Conservation (phyloP, 371 early-diverging fungal species). For the Parasitella parasitica region DNA sequence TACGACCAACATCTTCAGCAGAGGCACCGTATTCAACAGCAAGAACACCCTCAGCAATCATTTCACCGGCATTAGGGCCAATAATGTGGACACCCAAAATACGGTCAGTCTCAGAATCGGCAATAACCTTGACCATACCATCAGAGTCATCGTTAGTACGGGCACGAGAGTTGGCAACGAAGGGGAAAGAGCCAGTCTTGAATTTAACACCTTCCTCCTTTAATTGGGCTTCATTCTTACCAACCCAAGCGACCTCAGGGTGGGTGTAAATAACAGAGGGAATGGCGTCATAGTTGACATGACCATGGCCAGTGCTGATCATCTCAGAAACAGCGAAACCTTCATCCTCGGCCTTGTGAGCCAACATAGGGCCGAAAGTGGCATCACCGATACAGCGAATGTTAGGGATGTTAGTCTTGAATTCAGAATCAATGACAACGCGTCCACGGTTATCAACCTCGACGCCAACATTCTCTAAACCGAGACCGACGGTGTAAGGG, state of each 20-base stretch:
- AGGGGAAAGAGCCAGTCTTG: constrained; percentile 91
- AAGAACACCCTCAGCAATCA: constrained; percentile 97
- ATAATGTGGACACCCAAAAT: constrained; percentile 97
- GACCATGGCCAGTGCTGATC: constrained; percentile 89
- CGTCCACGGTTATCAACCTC: constrained; percentile 89
- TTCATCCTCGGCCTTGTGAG: constrained; percentile 99
- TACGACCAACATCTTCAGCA: constrained; percentile 95
- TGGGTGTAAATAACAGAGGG: constrained; percentile 98
- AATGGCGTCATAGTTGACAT: constrained; percentile 98
- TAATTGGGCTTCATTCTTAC: constrained; percentile 92
- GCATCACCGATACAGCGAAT: constrained; percentile 98
- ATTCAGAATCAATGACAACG: constrained; percentile 82
- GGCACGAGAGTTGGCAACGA: constrained; percentile 96
- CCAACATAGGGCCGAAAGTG: constrained; percentile 97
- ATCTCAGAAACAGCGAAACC: constrained; percentile 94
- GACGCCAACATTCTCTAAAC: constrained; percentile 89
- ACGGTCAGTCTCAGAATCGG: constrained; percentile 93
- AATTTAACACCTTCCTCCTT: constrained; percentile 86
- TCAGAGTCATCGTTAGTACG: constrained; percentile 96
- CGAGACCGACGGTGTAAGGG: constrained; percentile 92
- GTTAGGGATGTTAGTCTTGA: constrained; percentile 86
- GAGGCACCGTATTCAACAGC: constrained; percentile 98
- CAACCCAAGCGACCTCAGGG: constrained; percentile 99
- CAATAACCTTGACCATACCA: constrained; percentile 94
- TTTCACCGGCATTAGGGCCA: constrained; percentile 98